Base-by-base conservation (phyloP, 169 alveolate genomes). In the Cyclospora cayetanensis region DNA sequence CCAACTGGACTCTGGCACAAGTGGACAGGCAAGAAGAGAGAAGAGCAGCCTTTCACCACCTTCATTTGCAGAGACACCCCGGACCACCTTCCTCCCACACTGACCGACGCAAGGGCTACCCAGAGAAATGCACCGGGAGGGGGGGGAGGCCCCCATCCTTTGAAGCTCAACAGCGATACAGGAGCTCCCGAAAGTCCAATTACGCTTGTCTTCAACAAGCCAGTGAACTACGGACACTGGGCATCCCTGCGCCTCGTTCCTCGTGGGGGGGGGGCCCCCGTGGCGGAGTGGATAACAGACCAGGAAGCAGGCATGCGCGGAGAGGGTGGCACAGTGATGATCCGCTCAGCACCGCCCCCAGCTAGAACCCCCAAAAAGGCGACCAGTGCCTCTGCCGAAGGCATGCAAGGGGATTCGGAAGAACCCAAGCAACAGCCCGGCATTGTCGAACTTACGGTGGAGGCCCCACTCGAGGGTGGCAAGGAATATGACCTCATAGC, bases 141-240 rank as follows among this genome's bases (percentile, higher is more conserved):
- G 37, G 37, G 37, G 29, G 60, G 53, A 66, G 86, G 86, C 41
- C 65, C 65, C 86, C 86, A 42, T 25, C 42, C 50, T 5, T 85
- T 85, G 18, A 91, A 66, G 43, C 93, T 94, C 18, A 55, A 95
- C 27, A 72, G 88, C 42, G 77, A 77, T 27, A 63, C 94, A 1
- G 90, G 50, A 74, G 50, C 53, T 27, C 89, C 93, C 3, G 25
- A 43, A 9, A 80, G 60, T 41, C 93, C 93, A 4, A 93, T 94
- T 43, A 66, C 84, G 60, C 93, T 94, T 15, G 76, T 87, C 18
- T 94, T 94, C 88, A 87, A 93, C 83, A 90, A 92, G 86, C 94
- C 96, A 27, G 86, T 94, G 85, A 91, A 53, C 92, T 94, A 87
- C 72, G 96, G 96, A 0, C 96, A 94, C 87, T 93, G 96, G 95